Base-by-base conservation (phyloP, 768 basidiomycete species). In the Pluteus cervinus region DNA sequence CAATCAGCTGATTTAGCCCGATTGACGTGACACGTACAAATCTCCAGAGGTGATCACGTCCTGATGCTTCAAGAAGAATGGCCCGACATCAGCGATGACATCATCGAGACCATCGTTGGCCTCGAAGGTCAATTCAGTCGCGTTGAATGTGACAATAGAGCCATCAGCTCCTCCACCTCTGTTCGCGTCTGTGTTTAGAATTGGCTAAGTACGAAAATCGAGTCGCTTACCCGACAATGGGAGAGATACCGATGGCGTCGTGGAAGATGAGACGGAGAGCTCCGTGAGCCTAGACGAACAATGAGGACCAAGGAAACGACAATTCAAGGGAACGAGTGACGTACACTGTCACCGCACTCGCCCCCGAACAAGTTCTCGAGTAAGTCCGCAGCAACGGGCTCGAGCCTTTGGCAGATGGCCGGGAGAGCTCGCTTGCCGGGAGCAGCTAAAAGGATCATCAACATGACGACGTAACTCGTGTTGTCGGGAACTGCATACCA, bases 151-250 rank as follows among this genome's bases (percentile, higher is more conserved):
- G 42, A 71, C 59, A 42, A 75, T 65, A 3, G 71, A 74, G 20
- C 71, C 75, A 40, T 76, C 73, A 32, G 66, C 64, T 14, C 66
- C 66, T 47, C 66, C 65, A 38, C 65, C 62, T 37, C 64, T 66
- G 34, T n/a, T 26, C 14, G 10, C 24, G 23, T 36, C n/a, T n/a
- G n/a, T n/a, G n/a, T n/a, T n/a, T 39, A 23, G 29, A 29, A 26
- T 37, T 2, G 31, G 24, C 12, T 36, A 11, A 7, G 8, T 14
- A 14, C 11, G 11, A 15, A 32, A 14, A 20, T 15, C n/a, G 14
- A n/a, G 22, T 8, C 7, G 48, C 55, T 23, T 41, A 62, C 61
- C 61, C 58, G 12, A 45, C 31, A 24, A 52, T 53, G 2, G 45
- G 48, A 10, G 66, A 69, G 42, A 66, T 63, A 10, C 62, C 68